A percentile compares a stretch with the other conserved stretches of the same genome.
Evolutionary conservation across 2,329 filamentous ascomycete genomes (phyloP).

Genomic region (Didymella arachidicola): DNA sequence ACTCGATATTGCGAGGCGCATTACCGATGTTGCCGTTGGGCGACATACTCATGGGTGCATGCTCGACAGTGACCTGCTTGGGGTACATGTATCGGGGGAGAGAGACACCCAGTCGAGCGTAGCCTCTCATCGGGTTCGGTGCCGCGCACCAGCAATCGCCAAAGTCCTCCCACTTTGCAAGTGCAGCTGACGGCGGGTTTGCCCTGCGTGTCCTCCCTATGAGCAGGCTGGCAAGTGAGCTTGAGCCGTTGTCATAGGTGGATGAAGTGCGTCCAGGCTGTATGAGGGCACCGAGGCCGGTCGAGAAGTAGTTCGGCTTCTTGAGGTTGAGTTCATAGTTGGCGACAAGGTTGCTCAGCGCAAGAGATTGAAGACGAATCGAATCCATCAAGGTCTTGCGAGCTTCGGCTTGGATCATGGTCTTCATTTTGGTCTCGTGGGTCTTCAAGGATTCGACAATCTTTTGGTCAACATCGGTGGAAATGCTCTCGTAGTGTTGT

Average conservation of each 20-base stretch:
- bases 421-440: slow-evolving; percentile 29
- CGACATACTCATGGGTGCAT: slow-evolving; percentile 52
- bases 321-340: slow-evolving; percentile 45
- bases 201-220: slow-evolving; percentile 21
- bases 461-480: slow-evolving; percentile 35
- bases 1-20: slow-evolving; percentile 55
- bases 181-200: slow-evolving; percentile 61
- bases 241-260: slow-evolving; percentile 37
- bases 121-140: slow-evolving; percentile 57
- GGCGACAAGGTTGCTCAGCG: slow-evolving; percentile 41
- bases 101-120: slow-evolving; percentile 69
- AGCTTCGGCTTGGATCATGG: slow-evolving; percentile 32
- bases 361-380: slow-evolving; percentile 42
- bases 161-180: slow-evolving; percentile 76
- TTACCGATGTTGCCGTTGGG: slow-evolving; percentile 47
- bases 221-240: background rate
- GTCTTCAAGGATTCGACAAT: slow-evolving; percentile 30
- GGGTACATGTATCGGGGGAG: slow-evolving; percentile 50
- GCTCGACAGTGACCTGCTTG: slow-evolving; percentile 55
- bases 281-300: slow-evolving; percentile 70
- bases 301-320: slow-evolving; percentile 75
- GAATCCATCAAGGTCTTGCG: slow-evolving; percentile 44
- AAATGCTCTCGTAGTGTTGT: slow-evolving; percentile 32
- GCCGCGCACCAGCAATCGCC: slow-evolving; percentile 88
- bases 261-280: slow-evolving; percentile 68